Evolutionary conservation across 768 basidiomycete species (phyloP).

Genomic region (Russula foetens): DNA sequence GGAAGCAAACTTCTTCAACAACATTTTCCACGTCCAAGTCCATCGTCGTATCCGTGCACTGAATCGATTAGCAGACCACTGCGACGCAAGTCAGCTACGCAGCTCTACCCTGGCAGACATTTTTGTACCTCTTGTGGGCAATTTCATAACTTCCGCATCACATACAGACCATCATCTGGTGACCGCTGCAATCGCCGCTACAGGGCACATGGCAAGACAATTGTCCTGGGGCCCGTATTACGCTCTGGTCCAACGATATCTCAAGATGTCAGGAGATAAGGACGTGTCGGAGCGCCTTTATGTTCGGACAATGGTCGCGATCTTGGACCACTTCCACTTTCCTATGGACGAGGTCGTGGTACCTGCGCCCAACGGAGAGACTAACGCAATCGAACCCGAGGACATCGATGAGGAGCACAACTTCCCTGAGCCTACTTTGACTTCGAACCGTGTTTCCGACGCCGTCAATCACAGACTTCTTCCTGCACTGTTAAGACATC

Average conservation of each 20-base stretch:
- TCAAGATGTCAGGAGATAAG: constrained; percentile 60
- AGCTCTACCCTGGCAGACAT: constrained; percentile 70
- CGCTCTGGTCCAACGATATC: constrained; percentile 69
- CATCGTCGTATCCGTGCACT: constrained; percentile 86
- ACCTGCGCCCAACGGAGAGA: constrained; percentile 23
- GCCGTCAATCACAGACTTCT: constrained; percentile 70
- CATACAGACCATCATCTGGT: constrained; percentile 78
- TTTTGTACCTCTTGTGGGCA: constrained; percentile 80
- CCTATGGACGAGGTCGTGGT: constrained; percentile 57
- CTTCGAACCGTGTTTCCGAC: constrained; percentile 46
- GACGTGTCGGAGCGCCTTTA: constrained; percentile 69
- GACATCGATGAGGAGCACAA: constrained; percentile 25
- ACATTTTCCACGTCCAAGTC: constrained; percentile 87
- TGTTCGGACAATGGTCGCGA: constrained; percentile 73
- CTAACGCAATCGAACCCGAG: constrained; percentile 24
- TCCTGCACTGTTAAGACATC: constrained; percentile 67
- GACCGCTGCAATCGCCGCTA: constrained; percentile 78
- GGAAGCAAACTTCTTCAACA: constrained; percentile 96
- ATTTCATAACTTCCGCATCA: constrained; percentile 58
- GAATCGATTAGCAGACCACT: constrained; percentile 72
- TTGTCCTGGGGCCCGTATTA: constrained; percentile 84
- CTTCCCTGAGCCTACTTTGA: constrained; percentile 14
- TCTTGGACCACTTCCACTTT: constrained; percentile 91
- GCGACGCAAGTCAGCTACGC: constrained; percentile 54
- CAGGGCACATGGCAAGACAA: constrained; percentile 68